phyloP scores from a whole-genome alignment of 2,329 filamentous ascomycete genomes.

The Macrophomina tecta region DNA sequence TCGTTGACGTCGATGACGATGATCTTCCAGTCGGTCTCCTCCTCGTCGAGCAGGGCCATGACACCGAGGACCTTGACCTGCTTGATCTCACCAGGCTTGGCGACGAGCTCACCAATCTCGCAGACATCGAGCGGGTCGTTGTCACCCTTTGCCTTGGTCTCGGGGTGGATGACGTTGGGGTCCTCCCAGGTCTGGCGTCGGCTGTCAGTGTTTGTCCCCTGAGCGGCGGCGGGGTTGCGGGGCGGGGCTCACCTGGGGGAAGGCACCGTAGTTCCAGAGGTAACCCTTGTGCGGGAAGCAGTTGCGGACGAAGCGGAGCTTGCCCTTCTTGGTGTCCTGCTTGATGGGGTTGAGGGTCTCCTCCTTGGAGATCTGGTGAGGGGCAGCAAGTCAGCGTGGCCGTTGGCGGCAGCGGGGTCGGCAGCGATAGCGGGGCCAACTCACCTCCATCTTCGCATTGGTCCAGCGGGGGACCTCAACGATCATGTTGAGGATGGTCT shows the following conservation, averaged over 20 bases:
- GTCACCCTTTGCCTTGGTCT: slow-evolving; percentile 99
- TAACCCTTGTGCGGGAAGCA: slow-evolving; percentile 99
- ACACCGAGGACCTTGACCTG: slow-evolving; percentile 99
- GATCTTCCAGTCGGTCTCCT: slow-evolving; percentile 99
- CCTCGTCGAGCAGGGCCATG: slow-evolving; percentile 98
- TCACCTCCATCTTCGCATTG: slow-evolving; percentile 98
- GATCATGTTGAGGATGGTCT: slow-evolving; percentile 98
- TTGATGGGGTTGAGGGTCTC: slow-evolving; percentile 98
- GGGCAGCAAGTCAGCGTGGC: slow-evolving; percentile 11
- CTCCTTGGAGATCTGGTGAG: slow-evolving; percentile 90
- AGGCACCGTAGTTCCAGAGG: slow-evolving; percentile 99
- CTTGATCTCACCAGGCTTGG: slow-evolving; percentile 95
- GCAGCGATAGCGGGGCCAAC: slow-evolving; percentile 42
- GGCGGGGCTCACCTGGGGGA: slow-evolving; percentile 78
- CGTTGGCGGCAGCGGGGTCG: slow-evolving; percentile 28
- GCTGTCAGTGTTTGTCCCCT: slow-evolving; percentile 35
- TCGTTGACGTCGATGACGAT: slow-evolving; percentile 99
- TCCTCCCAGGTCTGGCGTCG: slow-evolving; percentile 93
- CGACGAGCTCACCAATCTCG: slow-evolving; percentile 98
- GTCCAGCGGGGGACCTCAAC: slow-evolving; percentile 99
- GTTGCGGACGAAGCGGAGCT: slow-evolving; percentile 98
- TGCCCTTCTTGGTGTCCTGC: slow-evolving; percentile 99
- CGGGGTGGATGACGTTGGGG: slow-evolving; percentile 91
- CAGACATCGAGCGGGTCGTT: slow-evolving; percentile 99
- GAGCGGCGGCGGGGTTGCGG: slow-evolving; percentile 24